Conservation (phyloP, 768 basidiomycete genomes). For the Tricholomella constricta region DNA sequence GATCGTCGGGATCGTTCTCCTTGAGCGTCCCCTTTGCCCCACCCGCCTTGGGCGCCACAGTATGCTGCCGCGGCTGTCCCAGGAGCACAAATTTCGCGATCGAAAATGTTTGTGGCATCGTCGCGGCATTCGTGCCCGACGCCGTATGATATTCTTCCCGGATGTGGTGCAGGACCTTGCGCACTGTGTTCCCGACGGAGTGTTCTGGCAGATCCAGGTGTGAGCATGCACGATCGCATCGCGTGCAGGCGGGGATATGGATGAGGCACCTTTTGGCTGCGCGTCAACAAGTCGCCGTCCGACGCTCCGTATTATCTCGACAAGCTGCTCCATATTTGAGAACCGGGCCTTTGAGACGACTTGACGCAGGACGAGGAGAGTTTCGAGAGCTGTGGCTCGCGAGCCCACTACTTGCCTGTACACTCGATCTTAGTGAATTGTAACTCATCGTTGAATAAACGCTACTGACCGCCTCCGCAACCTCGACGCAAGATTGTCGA, state of each 20-base stretch:
- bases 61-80: slow-evolving; percentile 68
- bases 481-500: slow-evolving; percentile 70
- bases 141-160: slow-evolving; percentile 94
- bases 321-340: slow-evolving; percentile 82
- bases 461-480: slow-evolving; percentile 68
- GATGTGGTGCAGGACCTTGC: slow-evolving; percentile 90
- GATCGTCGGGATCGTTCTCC: slow-evolving; percentile 75
- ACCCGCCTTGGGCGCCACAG: slow-evolving; percentile 37
- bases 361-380: slow-evolving; percentile 83
- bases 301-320: slow-evolving; percentile 74
- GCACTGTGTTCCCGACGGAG: slow-evolving; percentile 92
- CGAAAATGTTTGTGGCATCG: slow-evolving; percentile 53
- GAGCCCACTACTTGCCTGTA: slow-evolving; percentile 90
- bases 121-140: slow-evolving; percentile 43
- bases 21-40: slow-evolving; percentile 60
- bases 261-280: slow-evolving; percentile 83
- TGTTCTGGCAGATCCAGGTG: slow-evolving; percentile 60
- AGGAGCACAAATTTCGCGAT: slow-evolving; percentile 83
- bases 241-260: slow-evolving; percentile 4
- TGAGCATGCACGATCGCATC: slow-evolving; percentile 5
- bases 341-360: slow-evolving; percentile 88
- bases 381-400: slow-evolving; percentile 85
- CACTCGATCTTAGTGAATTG: neutral
- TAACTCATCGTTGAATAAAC: neutral
- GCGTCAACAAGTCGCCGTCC: slow-evolving; percentile 85